A percentile compares a stretch with the other conserved stretches of the same genome.
Evolutionary conservation across 2,329 filamentous ascomycete species (phyloP).

Genomic region (Fonsecaea pedrosoi): DNA sequence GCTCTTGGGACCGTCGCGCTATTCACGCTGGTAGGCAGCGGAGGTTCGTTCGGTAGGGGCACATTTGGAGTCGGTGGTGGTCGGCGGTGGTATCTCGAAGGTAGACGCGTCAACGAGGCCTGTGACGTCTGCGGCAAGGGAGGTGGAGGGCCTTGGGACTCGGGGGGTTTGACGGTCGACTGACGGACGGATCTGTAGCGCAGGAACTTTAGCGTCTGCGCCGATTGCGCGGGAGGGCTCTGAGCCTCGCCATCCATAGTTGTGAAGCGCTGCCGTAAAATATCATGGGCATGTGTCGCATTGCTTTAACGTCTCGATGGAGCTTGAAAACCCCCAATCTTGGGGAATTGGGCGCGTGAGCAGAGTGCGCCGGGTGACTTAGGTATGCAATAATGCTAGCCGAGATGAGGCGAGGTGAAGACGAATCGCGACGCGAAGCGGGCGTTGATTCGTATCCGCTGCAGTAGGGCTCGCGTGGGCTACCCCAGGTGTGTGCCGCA

Average conservation of each 20-base stretch:
- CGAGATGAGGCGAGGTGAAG: neutral
- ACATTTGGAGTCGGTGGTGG: constrained; percentile 9
- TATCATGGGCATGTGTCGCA: neutral
- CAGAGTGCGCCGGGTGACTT: neutral
- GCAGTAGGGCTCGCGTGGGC: neutral
- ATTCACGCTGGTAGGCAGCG: neutral
- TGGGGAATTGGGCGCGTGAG: constrained; percentile 1
- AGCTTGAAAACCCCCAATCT: neutral
- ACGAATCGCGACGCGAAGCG: constrained; percentile 17
- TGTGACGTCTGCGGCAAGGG: constrained; percentile 24
- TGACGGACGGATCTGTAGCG: constrained; percentile 65
- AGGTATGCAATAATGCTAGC: too few relatives aligned
- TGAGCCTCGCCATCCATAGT: constrained; percentile 19
- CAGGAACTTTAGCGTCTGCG: constrained; percentile 55
- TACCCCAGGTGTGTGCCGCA: too few relatives aligned
- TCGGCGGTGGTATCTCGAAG: constrained; percentile 33
- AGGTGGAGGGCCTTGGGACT: constrained; percentile 16
- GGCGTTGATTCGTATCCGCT: constrained; percentile 4
- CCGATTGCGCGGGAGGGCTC: constrained; percentile 13
- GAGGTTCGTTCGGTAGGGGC: constrained; percentile 2
- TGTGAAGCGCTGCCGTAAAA: neutral
- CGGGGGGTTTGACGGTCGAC: constrained; percentile 41
- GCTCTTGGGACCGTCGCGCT: constrained; percentile 11
- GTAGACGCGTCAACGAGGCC: constrained; percentile 27
- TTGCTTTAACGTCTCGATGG: neutral